Percentiles rank a stretch among this genome's conserved stretches.
These are phyloP conservation scores for Ogataea ramenticola DNA, from an alignment of 805 yeast genomes.

Conservation along the genomic window DNA sequence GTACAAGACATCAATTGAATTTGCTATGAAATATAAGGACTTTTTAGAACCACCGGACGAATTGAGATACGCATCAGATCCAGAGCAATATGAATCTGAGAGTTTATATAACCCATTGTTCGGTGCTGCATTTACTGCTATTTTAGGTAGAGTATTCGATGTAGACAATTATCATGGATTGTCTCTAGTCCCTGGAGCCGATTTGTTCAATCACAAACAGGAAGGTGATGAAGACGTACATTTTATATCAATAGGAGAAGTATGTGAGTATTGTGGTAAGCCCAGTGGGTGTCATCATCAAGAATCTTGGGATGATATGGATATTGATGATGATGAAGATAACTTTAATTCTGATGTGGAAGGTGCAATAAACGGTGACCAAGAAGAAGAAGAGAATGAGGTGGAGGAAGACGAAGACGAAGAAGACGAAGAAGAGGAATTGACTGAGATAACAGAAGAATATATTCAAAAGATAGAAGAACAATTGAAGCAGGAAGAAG, in stretches of 20 bases:
- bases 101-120: slow-evolving; percentile 34
- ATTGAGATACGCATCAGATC: slow-evolving; percentile 4
- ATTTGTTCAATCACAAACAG: slow-evolving; percentile 67
- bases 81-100: slow-evolving; percentile 16
- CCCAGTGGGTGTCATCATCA: slow-evolving; percentile 24
- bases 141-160: slow-evolving; percentile 75
- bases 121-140: slow-evolving; percentile 49
- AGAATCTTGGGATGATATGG: slow-evolving; percentile 8
- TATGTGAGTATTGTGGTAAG: slow-evolving; percentile 29
- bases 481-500: slow-evolving; percentile 14
- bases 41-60: slow-evolving; percentile 30
- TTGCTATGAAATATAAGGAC: slow-evolving; percentile 28
- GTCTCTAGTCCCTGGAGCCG: slow-evolving; percentile 87
- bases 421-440: slow-evolving; percentile 10
- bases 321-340: slow-evolving; percentile 9
- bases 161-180: slow-evolving; percentile 70
- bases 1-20: slow-evolving; percentile 32
- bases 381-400: slow-evolving; percentile 14
- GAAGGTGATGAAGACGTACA: slow-evolving; percentile 54
- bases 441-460: slow-evolving; percentile 25
- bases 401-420: slow-evolving; percentile 19
- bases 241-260: slow-evolving; percentile 44
- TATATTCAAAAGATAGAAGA: slow-evolving; percentile 24
- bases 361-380: slow-evolving; percentile 3
- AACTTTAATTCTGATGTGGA: no score